Conservation (phyloP, 2,329 filamentous ascomycete genomes). For the Trichoderma cornu-damae region DNA sequence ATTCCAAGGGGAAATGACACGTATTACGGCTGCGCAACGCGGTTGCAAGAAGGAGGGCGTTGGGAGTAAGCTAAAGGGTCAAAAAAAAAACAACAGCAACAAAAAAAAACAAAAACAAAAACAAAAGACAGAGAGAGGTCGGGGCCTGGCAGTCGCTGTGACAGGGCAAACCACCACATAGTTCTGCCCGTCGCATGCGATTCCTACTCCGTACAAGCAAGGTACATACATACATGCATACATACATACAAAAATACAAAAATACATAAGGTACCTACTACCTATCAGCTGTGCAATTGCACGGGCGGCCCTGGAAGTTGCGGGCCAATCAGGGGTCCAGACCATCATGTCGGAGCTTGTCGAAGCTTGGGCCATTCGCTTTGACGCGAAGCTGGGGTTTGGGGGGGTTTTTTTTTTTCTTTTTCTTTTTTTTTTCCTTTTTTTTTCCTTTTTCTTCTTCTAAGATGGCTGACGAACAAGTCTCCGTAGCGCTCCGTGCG, state of each 20-base stretch:
- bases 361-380: conserved; percentile 29
- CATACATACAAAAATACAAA: too few relatives aligned
- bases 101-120: conserved; percentile 14
- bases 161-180: conserved; percentile 17
- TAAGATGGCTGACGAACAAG: conserved; percentile 6
- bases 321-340: conserved; percentile 28
- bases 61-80: conserved; percentile 9
- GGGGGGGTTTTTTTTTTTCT: too few relatives aligned
- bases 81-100: conserved; percentile 5
- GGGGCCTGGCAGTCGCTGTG: conserved; percentile 17
- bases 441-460: too few relatives aligned
- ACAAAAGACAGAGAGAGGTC: conserved; percentile 17
- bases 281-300: conserved; percentile 5
- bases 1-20: conserved; percentile 11
- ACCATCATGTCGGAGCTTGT: conserved; percentile 25
- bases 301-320: conserved; percentile 14
- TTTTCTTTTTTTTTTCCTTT: too few relatives aligned
- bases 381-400: conserved; percentile 14
- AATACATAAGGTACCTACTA: too few relatives aligned
- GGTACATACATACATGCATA: background rate
- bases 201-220: conserved; percentile 7
- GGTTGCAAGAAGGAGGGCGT: conserved; percentile 10
- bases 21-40: conserved; percentile 5
- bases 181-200: conserved; percentile 18
- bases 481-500: conserved; percentile 6